Evolutionary conservation across 768 basidiomycete genomes (phyloP).

Genomic region (Leccinum sublutescens): DNA sequence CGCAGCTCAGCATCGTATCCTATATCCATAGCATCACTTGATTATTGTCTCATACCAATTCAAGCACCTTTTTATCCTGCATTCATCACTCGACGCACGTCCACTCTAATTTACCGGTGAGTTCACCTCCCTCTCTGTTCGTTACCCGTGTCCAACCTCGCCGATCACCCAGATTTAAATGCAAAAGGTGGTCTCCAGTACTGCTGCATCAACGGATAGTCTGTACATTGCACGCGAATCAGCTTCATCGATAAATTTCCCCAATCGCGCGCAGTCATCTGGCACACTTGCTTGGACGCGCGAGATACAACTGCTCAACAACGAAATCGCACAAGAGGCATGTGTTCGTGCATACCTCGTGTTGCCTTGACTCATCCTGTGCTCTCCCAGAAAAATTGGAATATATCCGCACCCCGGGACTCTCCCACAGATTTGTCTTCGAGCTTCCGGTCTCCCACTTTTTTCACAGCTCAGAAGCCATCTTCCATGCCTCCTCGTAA

Average conservation of each 20-base stretch:
- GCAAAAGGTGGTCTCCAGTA: conserved; percentile 65
- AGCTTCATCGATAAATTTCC: conserved; percentile 30
- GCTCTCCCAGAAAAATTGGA: conserved; percentile 44
- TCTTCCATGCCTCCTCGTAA: conserved; percentile 49
- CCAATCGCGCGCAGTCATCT: conserved; percentile 31
- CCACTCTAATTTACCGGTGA: conserved; percentile 48
- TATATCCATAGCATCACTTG: conserved; percentile 43
- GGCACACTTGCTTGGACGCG: conserved; percentile 49
- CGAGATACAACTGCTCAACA: conserved; percentile 36
- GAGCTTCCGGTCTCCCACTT: conserved; percentile 30
- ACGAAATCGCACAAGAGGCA: conserved; percentile 47
- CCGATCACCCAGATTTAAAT: conserved; percentile 52
- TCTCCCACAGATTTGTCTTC: conserved; percentile 36
- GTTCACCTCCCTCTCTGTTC: conserved; percentile 21
- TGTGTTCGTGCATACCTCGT: conserved; percentile 26
- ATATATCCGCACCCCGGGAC: conserved; percentile 41
- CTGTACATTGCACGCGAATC: conserved; percentile 38
- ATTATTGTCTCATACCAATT: conserved; percentile 48
- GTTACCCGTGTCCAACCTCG: conserved; percentile 22
- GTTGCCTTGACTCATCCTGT: conserved; percentile 22
- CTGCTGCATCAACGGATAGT: conserved; percentile 41
- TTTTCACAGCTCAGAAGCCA: conserved; percentile 39
- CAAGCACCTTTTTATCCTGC: conserved; percentile 46
- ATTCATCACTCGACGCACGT: conserved; percentile 43
- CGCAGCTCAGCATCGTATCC: conserved; percentile 40